Evolutionary conservation across 257 asterid genomes (phyloP), one percentile per base, ranked within the genome.

Genomic region (Solanum appendiculatum): DNA sequence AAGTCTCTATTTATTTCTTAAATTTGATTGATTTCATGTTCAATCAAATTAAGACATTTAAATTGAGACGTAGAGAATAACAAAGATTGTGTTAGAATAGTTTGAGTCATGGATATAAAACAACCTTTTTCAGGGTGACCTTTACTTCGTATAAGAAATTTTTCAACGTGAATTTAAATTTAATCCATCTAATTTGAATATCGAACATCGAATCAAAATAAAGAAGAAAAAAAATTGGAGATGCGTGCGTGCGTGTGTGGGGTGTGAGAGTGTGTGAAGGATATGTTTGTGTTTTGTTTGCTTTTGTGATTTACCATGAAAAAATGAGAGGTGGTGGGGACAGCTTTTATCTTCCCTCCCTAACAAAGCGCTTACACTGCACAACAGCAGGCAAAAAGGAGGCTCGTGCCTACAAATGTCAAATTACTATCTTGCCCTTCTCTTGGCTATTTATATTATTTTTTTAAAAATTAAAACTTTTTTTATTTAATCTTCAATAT

Each of bases 301-400:
- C 77, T 90, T 87, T 75, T 83, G 85, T 63, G 18, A 75, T 75
- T 85, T 78, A 56, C 87, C 58, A 87, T 60, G 86, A 87, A 86
- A 78, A 82, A 2, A 23, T 23, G 82, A 83, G 88, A 33, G 66
- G 58, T 39, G 94, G 93, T 90, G 96, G 96, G 98, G 93, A 88
- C 94, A 82, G 70, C 90, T 86, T 92, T 88, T 86, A 88, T 89
- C 93, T 90, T 40, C 86, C 87, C 85, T 86, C 73, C 85, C 86
- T 89, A 86, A 90, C 91, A 80, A 80, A 80, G 93, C 92, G 89
- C 92, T 92, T 88, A 86, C 92, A 91, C 86, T 29, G 89, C 91
- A 88, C 86, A 86, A 88, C 91, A 85, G 86, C 87, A 87, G 87
- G 91, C 88, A 80, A 86, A 69, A 82, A 82, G 86, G 86, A 85